Conservation (phyloP, 1,284 basidiomycete species). For the Lignosus rhinocerotis region DNA sequence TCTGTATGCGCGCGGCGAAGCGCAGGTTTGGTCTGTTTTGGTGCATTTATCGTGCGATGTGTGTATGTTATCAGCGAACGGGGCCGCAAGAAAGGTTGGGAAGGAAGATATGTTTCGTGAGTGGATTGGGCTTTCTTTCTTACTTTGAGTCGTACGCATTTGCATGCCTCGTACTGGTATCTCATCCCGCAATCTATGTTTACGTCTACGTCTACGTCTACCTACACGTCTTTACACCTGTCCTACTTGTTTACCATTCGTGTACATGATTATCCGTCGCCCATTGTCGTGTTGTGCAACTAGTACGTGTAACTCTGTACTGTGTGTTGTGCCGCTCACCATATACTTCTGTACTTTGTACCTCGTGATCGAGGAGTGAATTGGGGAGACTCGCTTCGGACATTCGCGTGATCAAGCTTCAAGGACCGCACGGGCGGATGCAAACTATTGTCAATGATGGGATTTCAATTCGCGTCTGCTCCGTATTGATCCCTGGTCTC, state of each 20-base stretch:
- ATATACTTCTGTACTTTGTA: not conserved
- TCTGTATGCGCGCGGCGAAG: not conserved
- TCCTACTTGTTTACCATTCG: not conserved
- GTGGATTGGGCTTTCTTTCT: not conserved
- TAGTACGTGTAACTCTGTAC: slow-evolving; percentile 15
- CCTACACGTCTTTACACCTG: not conserved
- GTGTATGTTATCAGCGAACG: not conserved
- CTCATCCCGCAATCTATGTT: not conserved
- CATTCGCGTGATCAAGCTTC: too few species aligned
- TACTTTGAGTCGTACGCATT: not conserved
- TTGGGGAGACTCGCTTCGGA: not conserved
- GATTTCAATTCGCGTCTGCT: too few species aligned
- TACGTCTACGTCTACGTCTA: not conserved
- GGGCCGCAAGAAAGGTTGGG: not conserved
- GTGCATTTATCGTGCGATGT: not conserved
- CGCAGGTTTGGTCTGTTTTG: not conserved
- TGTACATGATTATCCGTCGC: slow-evolving; percentile 13
- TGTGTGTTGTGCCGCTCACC: not conserved
- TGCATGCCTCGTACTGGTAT: not conserved
- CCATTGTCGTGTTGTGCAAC: slow-evolving; percentile 16
- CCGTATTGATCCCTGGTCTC: too few species aligned
- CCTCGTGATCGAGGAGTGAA: not conserved
- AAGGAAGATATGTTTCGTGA: too few species aligned
- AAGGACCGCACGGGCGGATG: too few species aligned
- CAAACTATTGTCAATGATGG: too few species aligned